phyloP scores from a whole-genome alignment of 495 filamentous ascomycete species.

The Mytilinidion resinicola region DNA sequence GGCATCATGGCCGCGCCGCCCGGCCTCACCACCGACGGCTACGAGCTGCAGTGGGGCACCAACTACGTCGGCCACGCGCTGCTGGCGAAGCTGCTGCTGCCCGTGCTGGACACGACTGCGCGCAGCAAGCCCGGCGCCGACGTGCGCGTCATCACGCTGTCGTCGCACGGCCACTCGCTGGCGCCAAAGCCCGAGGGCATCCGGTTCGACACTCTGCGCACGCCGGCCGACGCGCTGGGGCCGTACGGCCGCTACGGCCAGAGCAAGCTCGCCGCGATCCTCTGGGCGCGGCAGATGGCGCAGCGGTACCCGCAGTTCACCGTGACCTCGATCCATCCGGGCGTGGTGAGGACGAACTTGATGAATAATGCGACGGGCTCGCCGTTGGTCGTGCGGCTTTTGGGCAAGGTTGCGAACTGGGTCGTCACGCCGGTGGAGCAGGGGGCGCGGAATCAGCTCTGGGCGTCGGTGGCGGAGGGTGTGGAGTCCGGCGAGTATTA shows the following conservation, averaged over 20 bases:
- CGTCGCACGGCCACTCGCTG: slow-evolving; percentile 3
- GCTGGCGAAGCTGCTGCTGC: slow-evolving; percentile 13
- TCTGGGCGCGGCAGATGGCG: slow-evolving; percentile 3
- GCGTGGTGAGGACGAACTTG: slow-evolving; percentile 8
- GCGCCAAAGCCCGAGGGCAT: slow-evolving; percentile 14
- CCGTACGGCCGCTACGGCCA: slow-evolving; percentile 5
- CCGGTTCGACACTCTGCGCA: slow-evolving; percentile 5
- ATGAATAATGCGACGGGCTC: not conserved
- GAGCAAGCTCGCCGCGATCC: slow-evolving; percentile 16
- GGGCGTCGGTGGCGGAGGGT: slow-evolving; percentile 6
- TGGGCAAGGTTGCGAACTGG: not conserved
- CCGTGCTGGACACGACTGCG: slow-evolving; percentile 1
- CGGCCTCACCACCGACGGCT: slow-evolving; percentile 15
- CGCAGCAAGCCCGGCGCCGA: slow-evolving; percentile 4
- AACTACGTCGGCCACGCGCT: slow-evolving; percentile 25
- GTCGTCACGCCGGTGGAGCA: slow-evolving; percentile 3
- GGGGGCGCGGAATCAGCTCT: slow-evolving; percentile 20
- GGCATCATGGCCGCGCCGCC: slow-evolving; percentile 17
- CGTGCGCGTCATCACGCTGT: slow-evolving; percentile 15
- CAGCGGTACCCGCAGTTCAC: slow-evolving; percentile 6
- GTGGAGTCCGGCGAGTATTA: slow-evolving; percentile 19
- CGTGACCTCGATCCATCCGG: slow-evolving; percentile 10
- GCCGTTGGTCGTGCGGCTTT: slow-evolving; percentile 1
- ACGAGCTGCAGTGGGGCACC: slow-evolving; percentile 24
- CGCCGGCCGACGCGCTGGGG: not conserved